Base-by-base conservation (phyloP, 768 basidiomycete species). In the Boletus vermiculosoides region DNA sequence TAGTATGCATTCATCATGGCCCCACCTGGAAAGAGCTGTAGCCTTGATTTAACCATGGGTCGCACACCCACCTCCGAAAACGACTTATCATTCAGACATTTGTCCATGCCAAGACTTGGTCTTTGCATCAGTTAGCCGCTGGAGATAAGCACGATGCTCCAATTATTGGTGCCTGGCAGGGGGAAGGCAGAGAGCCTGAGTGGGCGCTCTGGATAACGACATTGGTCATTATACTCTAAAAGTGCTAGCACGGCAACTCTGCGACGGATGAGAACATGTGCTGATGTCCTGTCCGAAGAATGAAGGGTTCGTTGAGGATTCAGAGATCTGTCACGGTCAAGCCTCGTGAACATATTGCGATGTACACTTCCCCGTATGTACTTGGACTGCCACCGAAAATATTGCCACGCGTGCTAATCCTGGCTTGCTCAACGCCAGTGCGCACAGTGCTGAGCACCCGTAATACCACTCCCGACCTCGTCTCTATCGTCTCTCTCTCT, bases 361-460 rank as follows among this genome's bases (percentile, higher is more conserved):
- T 13, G 20, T 20, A 11, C 18, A 20, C 40, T 40, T 40, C 44
- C 41, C 25, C n/a, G 28, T 56, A 36, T 52, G 44, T 45, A 45
- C 45, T 31, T 7, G 36, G 28, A 25, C 34, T 16, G 49, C 23
- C 51, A 34, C 45, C 18, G 16, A 33, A 46, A 60, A 42, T 36
- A 47, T 60, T 60, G 59, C 59, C 60, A 63, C 60, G 61, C 61
- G 58, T 53, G 18, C 49, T n/a, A 37, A 36, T 36, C 25, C 16
- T 16, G 60, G 56, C 56, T 59, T 60, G 60, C 51, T 61, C 64
- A 37, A 55, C 55, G 63, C 60, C 65, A 69, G 80, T 78, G 28
- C 41, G 34, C 20, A 39, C 50, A 31, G 81, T 80, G 74, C 82
- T 71, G 83, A 79, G 81, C 82, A 77, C 77, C 63, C 56, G 56